Base-by-base conservation (phyloP, 202 grass and related monocot species). In the Hordeum pubiflorum region DNA sequence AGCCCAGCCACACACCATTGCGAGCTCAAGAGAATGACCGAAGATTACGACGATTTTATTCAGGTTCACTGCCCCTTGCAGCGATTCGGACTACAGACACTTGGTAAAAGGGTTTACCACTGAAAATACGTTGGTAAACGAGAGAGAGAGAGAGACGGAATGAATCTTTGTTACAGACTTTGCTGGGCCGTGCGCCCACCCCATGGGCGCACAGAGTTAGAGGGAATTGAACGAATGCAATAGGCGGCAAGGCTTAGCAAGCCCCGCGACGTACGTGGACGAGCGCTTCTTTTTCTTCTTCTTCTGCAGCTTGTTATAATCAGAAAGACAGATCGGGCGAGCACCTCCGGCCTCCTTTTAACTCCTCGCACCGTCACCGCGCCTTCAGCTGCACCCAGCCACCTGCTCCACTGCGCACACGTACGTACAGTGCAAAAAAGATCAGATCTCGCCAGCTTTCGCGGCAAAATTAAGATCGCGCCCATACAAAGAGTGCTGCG, bases 41-140 rank as follows among this genome's bases (percentile, higher is more conserved):
- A 46, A 26, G 38, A 15, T 43, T 84, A 72, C 73, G 86, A 83
- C 68, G 78, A 93, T 89, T 79, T 90, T 90, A 97, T 94, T 97
- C 50, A 75, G 76, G 72, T 74, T 73, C 76, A 60, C 82, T 83
- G 85, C 36, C 82, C 87, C 89, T 69, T 89, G 83, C 84, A 89
- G 84, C 81, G 85, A 81, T 31, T 31, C 56, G 68, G 82, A 86
- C 85, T 90, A 91, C 84, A 84, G 83, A 85, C 76, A 89, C 89
- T 79, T 84, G 58, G 70, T 88, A 55, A 50, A 70, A 89, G 80
- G 55, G 94, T 94, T 97, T 94, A 97, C 94, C 94, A 87, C 89
- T 83, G 84, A 87, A 87, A 97, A 97, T 94, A 92, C 84, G 79
- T 80, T 87, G 94, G 92, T 91, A 97, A 97, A 97, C 94, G 84